Evolutionary conservation across 768 basidiomycete species (phyloP).

Genomic region (Pholiota molesta): DNA sequence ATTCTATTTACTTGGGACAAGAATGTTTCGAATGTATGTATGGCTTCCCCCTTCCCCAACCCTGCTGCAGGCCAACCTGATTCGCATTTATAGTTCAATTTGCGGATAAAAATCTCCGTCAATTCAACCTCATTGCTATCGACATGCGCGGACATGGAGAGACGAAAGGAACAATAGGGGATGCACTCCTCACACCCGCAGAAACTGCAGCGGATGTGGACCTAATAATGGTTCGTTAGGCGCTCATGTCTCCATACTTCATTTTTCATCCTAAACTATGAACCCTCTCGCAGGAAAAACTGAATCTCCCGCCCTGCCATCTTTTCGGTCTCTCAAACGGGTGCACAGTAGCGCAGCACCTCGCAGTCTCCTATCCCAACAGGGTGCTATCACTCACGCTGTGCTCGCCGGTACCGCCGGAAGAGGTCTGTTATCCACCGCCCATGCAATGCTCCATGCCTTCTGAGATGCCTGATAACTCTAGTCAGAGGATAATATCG

Average conservation of each 20-base stretch:
- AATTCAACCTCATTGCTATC: constrained; percentile 40
- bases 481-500: constrained; percentile 31
- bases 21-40: constrained; percentile 40
- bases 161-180: constrained; percentile 29
- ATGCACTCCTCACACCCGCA: constrained; percentile 28
- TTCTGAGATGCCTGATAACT: not conserved
- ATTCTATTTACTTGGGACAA: constrained; percentile 35
- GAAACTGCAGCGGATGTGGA: constrained; percentile 35
- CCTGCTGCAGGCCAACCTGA: not conserved
- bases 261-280: not conserved
- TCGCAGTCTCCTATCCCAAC: constrained; percentile 34
- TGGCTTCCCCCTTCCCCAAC: not conserved
- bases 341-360: constrained; percentile 32
- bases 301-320: constrained; percentile 36
- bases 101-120: constrained; percentile 34
- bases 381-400: constrained; percentile 35
- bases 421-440: constrained; percentile 30
- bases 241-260: not conserved
- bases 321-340: constrained; percentile 40
- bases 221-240: constrained; percentile 32
- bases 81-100: constrained; percentile 33
- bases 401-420: constrained; percentile 36
- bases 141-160: constrained; percentile 38
- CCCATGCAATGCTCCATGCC: not conserved
- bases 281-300: constrained; percentile 28